Conservation (phyloP, 192 early-diverging fungal genomes). For the Podila horticola region DNA sequence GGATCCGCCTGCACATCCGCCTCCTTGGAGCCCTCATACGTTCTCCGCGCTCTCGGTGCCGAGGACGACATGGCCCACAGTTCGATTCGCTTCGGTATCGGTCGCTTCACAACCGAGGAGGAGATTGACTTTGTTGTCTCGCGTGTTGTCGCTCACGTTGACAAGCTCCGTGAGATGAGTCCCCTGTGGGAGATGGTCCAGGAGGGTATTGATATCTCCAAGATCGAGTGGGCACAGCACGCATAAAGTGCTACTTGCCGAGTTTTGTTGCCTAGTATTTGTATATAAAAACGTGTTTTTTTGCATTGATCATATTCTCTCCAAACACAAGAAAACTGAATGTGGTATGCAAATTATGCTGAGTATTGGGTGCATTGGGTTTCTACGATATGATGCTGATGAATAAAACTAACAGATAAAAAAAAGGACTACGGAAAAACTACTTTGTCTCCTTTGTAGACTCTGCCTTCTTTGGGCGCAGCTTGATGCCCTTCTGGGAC, state of each 20-base stretch:
- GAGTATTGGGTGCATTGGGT: not conserved
- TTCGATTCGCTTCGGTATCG: slow-evolving; percentile 95
- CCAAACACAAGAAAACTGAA: too few species aligned
- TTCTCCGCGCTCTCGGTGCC: slow-evolving; percentile 95
- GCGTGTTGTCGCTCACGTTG: slow-evolving; percentile 84
- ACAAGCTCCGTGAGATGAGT: slow-evolving; percentile 92
- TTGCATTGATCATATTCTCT: not conserved
- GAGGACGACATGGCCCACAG: slow-evolving; percentile 97
- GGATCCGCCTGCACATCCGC: slow-evolving; percentile 97
- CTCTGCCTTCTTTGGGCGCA: slow-evolving; percentile 39
- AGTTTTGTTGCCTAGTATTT: not conserved
- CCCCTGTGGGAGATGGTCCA: slow-evolving; percentile 98
- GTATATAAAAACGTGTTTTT: not conserved
- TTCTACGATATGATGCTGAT: not conserved
- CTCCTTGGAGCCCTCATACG: slow-evolving; percentile 95
- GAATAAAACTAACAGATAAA: not conserved
- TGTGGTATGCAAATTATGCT: too few species aligned
- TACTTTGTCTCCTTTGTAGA: not conserved
- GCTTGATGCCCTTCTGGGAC: slow-evolving; percentile 46
- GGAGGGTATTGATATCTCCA: slow-evolving; percentile 51
- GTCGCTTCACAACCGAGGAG: slow-evolving; percentile 94
- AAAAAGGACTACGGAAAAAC: not conserved
- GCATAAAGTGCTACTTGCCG: slow-evolving; percentile 13
- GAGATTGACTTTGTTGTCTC: slow-evolving; percentile 93
- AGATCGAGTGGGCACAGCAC: slow-evolving; percentile 53